Conservation (phyloP, 78 protist genomes). For the Cavenderia fasciculata region DNA sequence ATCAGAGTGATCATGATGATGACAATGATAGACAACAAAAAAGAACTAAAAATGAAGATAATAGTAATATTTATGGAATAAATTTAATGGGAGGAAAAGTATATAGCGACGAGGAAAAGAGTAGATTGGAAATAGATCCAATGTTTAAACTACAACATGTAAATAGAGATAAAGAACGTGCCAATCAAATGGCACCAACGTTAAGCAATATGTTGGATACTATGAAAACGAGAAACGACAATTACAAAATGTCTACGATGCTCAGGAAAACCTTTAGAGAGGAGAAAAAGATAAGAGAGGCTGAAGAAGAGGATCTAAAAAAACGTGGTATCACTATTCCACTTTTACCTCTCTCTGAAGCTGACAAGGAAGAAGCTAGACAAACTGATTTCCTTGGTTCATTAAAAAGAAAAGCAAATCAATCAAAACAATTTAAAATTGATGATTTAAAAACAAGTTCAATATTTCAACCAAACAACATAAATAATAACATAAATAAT, state of each 20-base stretch:
- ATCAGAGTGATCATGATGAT: too few species aligned
- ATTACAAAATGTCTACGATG: constrained; percentile 13
- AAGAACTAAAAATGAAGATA: too few species aligned
- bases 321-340: constrained; percentile 36
- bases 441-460: constrained; percentile 8
- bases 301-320: constrained; percentile 20
- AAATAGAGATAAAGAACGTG: constrained; percentile 36
- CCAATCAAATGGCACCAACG: background rate
- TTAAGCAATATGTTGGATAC: constrained; percentile 19
- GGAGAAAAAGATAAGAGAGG: constrained; percentile 21
- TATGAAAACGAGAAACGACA: constrained; percentile 4
- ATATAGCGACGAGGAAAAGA: background rate
- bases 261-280: constrained; percentile 60
- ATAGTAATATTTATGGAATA: too few species aligned
- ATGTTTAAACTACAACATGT: constrained; percentile 19
- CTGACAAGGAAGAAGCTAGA: constrained; percentile 45
- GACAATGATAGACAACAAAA: too few species aligned
- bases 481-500: too few species aligned
- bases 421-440: background rate
- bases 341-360: constrained; percentile 17
- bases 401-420: constrained; percentile 20
- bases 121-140: constrained; percentile 28
- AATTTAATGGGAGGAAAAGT: too few species aligned
- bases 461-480: background rate
- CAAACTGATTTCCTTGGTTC: background rate